Evolutionary conservation across 495 filamentous ascomycete genomes (phyloP).

Genomic region (Podospora tetraspora): DNA sequence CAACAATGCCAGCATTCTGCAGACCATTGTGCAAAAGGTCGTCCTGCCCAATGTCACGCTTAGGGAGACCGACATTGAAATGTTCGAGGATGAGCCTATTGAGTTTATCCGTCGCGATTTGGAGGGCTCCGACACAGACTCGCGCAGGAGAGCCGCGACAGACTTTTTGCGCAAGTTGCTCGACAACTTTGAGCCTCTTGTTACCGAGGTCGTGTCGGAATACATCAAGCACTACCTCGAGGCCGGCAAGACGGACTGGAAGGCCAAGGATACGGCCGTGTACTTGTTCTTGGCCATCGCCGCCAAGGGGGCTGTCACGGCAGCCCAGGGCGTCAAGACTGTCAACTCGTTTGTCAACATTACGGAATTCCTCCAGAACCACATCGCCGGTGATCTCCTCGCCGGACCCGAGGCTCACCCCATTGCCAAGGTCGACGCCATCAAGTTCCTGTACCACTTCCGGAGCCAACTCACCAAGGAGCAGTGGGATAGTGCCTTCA

Average conservation of each 20-base stretch:
- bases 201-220: constrained; percentile 72
- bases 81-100: constrained; percentile 98
- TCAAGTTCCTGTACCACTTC: constrained; percentile 96
- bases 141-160: constrained; percentile 81
- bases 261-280: constrained; percentile 91
- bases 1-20: constrained; percentile 67
- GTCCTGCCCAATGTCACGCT: constrained; percentile 88
- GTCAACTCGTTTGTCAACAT: constrained; percentile 80
- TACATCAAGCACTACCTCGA: constrained; percentile 79
- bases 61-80: constrained; percentile 86
- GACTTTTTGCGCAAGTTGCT: constrained; percentile 87
- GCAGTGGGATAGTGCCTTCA: constrained; percentile 84
- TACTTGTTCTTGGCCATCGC: constrained; percentile 94
- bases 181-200: constrained; percentile 75
- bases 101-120: constrained; percentile 95
- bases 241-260: constrained; percentile 74
- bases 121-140: constrained; percentile 94
- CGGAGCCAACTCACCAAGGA: constrained; percentile 78
- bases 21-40: constrained; percentile 88
- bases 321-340: constrained; percentile 80
- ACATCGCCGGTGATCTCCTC: constrained; percentile 80
- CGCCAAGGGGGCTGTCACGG: constrained; percentile 79
- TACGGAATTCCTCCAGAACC: constrained; percentile 84
- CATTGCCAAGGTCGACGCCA: constrained; percentile 92
- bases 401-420: constrained; percentile 60